Conservation (phyloP, 805 yeast species). For the Hanseniaspora guilliermondii region DNA sequence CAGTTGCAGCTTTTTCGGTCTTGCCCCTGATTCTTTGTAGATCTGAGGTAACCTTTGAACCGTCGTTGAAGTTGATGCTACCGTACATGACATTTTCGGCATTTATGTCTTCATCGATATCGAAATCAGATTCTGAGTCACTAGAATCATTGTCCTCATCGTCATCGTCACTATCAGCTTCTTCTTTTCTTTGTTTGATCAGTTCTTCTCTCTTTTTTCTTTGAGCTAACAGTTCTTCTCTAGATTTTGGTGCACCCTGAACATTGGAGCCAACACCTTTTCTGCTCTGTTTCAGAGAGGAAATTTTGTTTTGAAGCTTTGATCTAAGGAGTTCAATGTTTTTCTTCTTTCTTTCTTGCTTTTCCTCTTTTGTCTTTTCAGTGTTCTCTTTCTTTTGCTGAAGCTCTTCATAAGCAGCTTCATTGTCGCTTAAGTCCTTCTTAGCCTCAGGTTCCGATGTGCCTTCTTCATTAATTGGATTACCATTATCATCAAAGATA, state of each 20-base stretch:
- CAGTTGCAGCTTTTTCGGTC: conserved; percentile 29
- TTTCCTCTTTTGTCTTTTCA: conserved; percentile 20
- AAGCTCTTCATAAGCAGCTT: conserved; percentile 3
- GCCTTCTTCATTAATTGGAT: conserved; percentile 29
- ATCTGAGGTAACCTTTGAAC: conserved; percentile 67
- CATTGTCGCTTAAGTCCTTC: conserved; percentile 10
- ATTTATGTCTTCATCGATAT: conserved; percentile 25
- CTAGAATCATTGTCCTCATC: conserved; percentile 28
- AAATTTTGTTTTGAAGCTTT: conserved; percentile 66
- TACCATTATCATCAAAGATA: conserved; percentile 64
- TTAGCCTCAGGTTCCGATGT: neutral
- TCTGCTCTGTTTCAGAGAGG: conserved; percentile 58
- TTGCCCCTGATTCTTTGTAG: conserved; percentile 43
- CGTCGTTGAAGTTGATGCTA: conserved; percentile 71
- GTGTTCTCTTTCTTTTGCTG: conserved; percentile 15
- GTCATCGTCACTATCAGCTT: conserved; percentile 21
- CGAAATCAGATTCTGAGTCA: conserved; percentile 29
- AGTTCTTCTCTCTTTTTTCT: conserved; percentile 36
- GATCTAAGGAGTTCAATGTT: conserved; percentile 42
- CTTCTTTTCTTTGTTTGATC: conserved; percentile 28
- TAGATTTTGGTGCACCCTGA: conserved; percentile 69
- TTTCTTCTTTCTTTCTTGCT: conserved; percentile 18
- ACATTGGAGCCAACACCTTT: conserved; percentile 82
- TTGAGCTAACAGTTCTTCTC: conserved; percentile 66
- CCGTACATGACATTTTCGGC: conserved; percentile 52